phyloP scores from a whole-genome alignment of 2,329 filamentous ascomycete genomes.

The Drechslerella coelobrocha region DNA sequence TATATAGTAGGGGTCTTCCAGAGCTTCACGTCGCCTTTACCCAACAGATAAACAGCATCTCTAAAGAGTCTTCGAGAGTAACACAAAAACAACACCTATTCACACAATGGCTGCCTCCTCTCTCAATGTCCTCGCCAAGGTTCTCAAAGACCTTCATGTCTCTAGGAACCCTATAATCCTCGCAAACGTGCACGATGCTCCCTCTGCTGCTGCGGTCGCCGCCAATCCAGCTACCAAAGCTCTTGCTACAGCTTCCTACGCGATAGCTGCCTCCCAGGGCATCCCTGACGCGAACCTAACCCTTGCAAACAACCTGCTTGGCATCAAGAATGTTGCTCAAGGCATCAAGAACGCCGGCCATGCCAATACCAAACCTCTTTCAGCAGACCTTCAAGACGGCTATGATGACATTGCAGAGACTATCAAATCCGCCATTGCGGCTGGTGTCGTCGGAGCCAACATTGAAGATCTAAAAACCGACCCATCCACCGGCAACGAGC shows the following conservation, averaged over 20 bases:
- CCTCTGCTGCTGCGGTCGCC: conserved; percentile 62
- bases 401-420: conserved; percentile 63
- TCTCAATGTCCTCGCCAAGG: conserved; percentile 52
- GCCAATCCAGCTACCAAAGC: conserved; percentile 60
- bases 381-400: conserved; percentile 68
- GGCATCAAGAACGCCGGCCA: conserved; percentile 53
- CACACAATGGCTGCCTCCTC: conserved; percentile 10
- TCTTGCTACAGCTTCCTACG: conserved; percentile 64
- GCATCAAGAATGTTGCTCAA: conserved; percentile 61
- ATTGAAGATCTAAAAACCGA: conserved; percentile 64
- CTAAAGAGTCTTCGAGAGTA: not conserved
- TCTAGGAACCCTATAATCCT: conserved; percentile 64
- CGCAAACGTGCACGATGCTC: conserved; percentile 66
- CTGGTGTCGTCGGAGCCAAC: conserved; percentile 67
- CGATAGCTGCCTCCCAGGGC: conserved; percentile 62
- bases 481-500: conserved; percentile 55
- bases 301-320: conserved; percentile 63
- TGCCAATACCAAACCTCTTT: conserved; percentile 59
- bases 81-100: conserved; percentile 25
- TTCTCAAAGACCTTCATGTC: conserved; percentile 61
- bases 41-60: conserved; percentile 4
- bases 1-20: too few species aligned
- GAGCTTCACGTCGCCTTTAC: not conserved
- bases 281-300: conserved; percentile 63
- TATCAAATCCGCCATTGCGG: conserved; percentile 61